Evolutionary conservation across 768 basidiomycete species (phyloP).

Genomic region (Rhodotorula diobovata): DNA sequence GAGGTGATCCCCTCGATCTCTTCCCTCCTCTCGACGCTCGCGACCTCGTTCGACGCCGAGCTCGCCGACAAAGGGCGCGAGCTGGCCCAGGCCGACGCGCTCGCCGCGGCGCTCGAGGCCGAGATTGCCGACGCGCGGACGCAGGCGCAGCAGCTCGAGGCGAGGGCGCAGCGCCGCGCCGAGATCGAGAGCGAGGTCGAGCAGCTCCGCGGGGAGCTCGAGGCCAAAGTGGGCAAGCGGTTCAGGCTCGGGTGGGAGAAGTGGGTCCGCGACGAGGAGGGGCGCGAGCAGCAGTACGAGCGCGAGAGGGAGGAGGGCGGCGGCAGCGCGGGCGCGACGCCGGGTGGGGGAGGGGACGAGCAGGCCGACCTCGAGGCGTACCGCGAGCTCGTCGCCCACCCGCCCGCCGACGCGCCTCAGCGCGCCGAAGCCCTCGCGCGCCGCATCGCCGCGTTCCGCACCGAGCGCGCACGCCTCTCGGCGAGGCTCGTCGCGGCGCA

Average conservation of each 20-base stretch:
- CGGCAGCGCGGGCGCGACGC: no score
- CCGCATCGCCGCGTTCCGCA: slow-evolving; percentile 63
- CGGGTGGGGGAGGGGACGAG: neutral
- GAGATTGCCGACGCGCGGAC: slow-evolving; percentile 2
- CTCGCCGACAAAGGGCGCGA: slow-evolving; percentile 86
- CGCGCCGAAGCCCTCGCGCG: slow-evolving; percentile 57
- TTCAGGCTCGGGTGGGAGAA: slow-evolving; percentile 87
- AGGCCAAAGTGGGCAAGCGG: slow-evolving; percentile 70
- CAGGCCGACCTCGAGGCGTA: slow-evolving; percentile 39
- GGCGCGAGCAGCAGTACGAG: slow-evolving; percentile 59
- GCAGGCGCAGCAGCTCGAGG: slow-evolving; percentile 26
- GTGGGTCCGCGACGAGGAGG: slow-evolving; percentile 82
- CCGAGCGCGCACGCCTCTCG: slow-evolving; percentile 63
- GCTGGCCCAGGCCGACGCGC: slow-evolving; percentile 69
- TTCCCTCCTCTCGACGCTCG: slow-evolving; percentile 78
- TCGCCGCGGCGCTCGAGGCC: slow-evolving; percentile 52
- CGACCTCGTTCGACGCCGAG: slow-evolving; percentile 85
- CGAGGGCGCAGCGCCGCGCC: slow-evolving; percentile 46
- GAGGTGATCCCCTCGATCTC: slow-evolving; percentile 79
- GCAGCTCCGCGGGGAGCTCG: slow-evolving; percentile 59
- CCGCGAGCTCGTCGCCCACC: slow-evolving; percentile 43
- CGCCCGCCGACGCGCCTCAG: slow-evolving; percentile 57
- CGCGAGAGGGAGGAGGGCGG: neutral
- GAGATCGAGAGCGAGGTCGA: slow-evolving; percentile 46
- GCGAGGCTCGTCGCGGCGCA: slow-evolving; percentile 60